These are phyloP conservation scores for Oryza punctata DNA, from an alignment of 176 grass and related monocot genomes.

Conservation along the genomic window DNA sequence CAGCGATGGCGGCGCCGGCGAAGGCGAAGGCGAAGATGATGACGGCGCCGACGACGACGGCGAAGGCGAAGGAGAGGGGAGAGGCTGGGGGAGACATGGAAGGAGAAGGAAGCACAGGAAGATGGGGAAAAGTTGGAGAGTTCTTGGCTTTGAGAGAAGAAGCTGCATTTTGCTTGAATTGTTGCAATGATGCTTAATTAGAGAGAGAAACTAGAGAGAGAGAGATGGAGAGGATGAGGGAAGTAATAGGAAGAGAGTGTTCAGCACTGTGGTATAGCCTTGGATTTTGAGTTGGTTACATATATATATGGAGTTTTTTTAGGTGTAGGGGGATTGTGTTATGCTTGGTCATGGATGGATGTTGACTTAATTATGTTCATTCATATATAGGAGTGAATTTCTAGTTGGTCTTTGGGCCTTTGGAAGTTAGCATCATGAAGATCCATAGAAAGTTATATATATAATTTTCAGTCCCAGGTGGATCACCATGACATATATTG, in stretches of 20 bases:
- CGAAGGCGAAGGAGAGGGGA: constrained; percentile 46
- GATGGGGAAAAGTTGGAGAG: neutral
- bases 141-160: constrained; percentile 15
- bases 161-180: constrained; percentile 34
- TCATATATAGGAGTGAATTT: neutral
- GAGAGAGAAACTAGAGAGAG: no score
- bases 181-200: constrained; percentile 1
- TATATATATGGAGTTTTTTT: constrained; percentile 52
- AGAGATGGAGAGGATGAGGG: no score
- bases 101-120: constrained; percentile 46
- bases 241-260: neutral
- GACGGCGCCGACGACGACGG: constrained; percentile 23
- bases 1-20: constrained; percentile 24
- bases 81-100: constrained; percentile 45
- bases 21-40: constrained; percentile 26
- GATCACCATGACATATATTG: no score
- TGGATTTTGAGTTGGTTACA: constrained; percentile 29
- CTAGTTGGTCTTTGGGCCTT: neutral
- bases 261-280: constrained; percentile 19
- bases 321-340: constrained; percentile 5
- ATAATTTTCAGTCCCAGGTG: neutral
- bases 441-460: neutral
- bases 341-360: constrained; percentile 43
- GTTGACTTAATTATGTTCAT: constrained; percentile 4
- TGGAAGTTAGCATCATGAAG: neutral